Evolutionary conservation across 441 rosid species (phyloP).

Genomic region (Omphalea diandra): DNA sequence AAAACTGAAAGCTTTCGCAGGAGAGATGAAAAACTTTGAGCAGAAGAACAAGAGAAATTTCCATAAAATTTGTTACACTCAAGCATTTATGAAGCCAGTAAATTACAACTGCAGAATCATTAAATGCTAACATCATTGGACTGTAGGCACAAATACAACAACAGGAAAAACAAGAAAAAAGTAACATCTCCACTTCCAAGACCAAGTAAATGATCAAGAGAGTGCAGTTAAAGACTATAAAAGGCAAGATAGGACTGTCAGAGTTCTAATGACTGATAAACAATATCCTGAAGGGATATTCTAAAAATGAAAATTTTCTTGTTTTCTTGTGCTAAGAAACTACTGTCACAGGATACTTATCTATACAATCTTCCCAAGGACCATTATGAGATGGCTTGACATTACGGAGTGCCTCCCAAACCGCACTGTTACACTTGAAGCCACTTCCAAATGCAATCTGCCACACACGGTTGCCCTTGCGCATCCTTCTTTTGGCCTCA

Average conservation of each 20-base stretch:
- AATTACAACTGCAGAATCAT: neutral
- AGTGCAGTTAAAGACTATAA: neutral
- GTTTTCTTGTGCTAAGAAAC: conserved; percentile 28
- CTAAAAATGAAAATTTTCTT: conserved; percentile 2
- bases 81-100: neutral
- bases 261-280: conserved; percentile 14
- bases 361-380: conserved; percentile 70
- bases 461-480: conserved; percentile 55
- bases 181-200: neutral
- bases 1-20: neutral
- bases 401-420: conserved; percentile 62
- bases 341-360: conserved; percentile 53
- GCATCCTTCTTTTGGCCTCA: conserved; percentile 64
- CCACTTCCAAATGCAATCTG: conserved; percentile 82
- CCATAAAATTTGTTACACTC: neutral
- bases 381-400: conserved; percentile 49
- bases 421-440: conserved; percentile 71
- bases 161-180: neutral
- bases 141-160: neutral
- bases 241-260: neutral
- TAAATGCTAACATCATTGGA: neutral
- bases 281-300: conserved; percentile 12
- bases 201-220: neutral
- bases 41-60: neutral
- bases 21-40: neutral